Evolutionary conservation across 257 asterid species (phyloP).

Genomic region (Fraxinus quadrangulata): DNA sequence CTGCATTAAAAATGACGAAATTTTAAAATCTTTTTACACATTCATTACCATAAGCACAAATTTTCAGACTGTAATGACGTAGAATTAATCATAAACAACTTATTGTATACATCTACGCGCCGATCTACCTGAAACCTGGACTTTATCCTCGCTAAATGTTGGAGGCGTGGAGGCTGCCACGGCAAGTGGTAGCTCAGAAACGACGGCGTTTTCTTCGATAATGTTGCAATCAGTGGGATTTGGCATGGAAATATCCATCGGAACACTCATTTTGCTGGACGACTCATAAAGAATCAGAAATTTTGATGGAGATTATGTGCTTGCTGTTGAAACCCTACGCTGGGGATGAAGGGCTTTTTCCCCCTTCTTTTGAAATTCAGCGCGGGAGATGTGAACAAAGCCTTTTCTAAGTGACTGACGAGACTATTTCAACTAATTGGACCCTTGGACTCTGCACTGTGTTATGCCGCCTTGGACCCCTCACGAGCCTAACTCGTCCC

Average conservation of each 20-base stretch:
- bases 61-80: neutral
- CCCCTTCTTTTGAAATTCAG: conserved; percentile 30
- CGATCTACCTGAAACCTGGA: conserved; percentile 71
- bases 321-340: conserved; percentile 36
- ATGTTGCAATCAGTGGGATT: conserved; percentile 39
- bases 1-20: conserved; percentile 40
- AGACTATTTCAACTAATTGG: too few relatives aligned
- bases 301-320: conserved; percentile 25
- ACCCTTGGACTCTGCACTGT: too few relatives aligned
- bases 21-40: conserved; percentile 1
- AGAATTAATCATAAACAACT: neutral
- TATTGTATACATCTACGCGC: neutral
- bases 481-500: too few relatives aligned
- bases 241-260: conserved; percentile 74
- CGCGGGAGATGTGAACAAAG: conserved; percentile 35
- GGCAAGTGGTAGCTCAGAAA: conserved; percentile 47
- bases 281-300: conserved; percentile 28
- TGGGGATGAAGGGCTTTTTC: conserved; percentile 23
- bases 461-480: too few relatives aligned
- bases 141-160: conserved; percentile 45
- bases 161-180: conserved; percentile 35
- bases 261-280: conserved; percentile 60
- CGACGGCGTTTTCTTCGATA: conserved; percentile 43
- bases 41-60: conserved; percentile 1
- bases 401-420: too few relatives aligned